Evolutionary conservation across 768 basidiomycete species (phyloP), one percentile per base, ranked within the genome.

Genomic region (Megacollybia marginata): DNA sequence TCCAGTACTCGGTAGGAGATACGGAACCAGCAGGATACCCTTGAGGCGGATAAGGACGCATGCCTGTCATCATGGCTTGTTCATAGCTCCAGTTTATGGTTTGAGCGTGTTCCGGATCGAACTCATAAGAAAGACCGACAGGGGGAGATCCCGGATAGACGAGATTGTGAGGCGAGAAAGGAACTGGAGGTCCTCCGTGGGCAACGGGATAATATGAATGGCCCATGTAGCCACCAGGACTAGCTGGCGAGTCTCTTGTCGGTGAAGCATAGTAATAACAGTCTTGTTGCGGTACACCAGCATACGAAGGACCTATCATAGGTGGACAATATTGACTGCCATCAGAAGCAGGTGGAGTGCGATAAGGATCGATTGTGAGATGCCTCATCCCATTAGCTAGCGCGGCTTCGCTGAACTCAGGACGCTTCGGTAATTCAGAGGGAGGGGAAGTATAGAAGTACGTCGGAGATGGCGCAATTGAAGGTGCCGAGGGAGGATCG

Each of bases 361-460:
- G 18, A 40, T 13, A 40, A 40, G 38, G 38, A 18, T 40, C 38
- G 13, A 40, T 18, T 40, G 38, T 40, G 15, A 40, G 18, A 15
- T 40, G 38, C 38, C 38, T 13, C 38, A 40, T 40, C 15, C 38
- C 38, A 18, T 40, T 40, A 18, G 8, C 38, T 13, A 40, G 13
- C 38, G 38, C 38, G 8, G 15, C 38, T 40, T 40, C 38, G 38
- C 23, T 6, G 6, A 28, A 28, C 23, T 40, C 15, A 8, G 38
- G 38, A 15, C 15, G 38, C 18, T 18, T 40, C 38, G 38, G 38
- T 40, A 18, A 3, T 40, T 40, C 38, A 18, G 38, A 40, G 33
- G 48, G 57, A 50, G 54, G 50, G 9, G 66, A 62, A 4, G 61
- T 63, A 46, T 72, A 72, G 45, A 72, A 71, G 49, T 58, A 62